Evolutionary conservation across 2,329 filamentous ascomycete species (phyloP), one percentile per base, ranked within the genome.

Genomic region (Herpotrichia juniperi): DNA sequence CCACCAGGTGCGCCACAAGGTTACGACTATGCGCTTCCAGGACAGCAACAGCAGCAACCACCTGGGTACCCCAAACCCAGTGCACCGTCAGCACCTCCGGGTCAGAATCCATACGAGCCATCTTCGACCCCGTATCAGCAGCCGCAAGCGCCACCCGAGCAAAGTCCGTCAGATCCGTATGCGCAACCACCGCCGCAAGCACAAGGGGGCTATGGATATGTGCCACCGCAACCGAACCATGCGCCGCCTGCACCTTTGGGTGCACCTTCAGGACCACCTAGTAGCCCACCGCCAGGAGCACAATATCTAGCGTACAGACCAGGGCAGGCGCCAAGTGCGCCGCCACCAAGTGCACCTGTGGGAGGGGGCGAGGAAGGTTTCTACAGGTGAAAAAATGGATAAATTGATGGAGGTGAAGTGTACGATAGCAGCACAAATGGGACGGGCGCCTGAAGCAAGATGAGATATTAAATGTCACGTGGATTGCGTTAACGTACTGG

Each of bases 281-380:
- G n/a, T n/a, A 72, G 64, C 44, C 64, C 67, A 0, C 54, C 63
- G 14, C 67, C 66, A 26, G 26, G 21, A 10, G 57, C 51, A 31
- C 63, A 67, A 39, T 73, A 74, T 52, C 26, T 72, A 9, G 58
- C 71, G 24, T 72, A 72, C 52, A 53, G 73, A 7, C 75, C 74
- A n/a, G 61, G 64, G 10, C 59, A 67, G 47, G 69, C 62, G 12
- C 64, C 64, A 19, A 67, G 64, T 47, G 67, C 67, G 7, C n/a
- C n/a, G n/a, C n/a, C n/a, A n/a, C n/a, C n/a, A n/a, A n/a, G n/a
- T n/a, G n/a, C n/a, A 14, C 66, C 66, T 1, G 59, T 59, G 0
- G 68, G 66, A 3, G 69, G 64, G 14, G 59, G 56, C 26, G 62
- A 62, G 24, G 72, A 73, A 17, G 72, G 72, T 16, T 66, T 63